Base-by-base conservation (phyloP, 495 filamentous ascomycete genomes). In the Hypoxylon subgilvum region DNA sequence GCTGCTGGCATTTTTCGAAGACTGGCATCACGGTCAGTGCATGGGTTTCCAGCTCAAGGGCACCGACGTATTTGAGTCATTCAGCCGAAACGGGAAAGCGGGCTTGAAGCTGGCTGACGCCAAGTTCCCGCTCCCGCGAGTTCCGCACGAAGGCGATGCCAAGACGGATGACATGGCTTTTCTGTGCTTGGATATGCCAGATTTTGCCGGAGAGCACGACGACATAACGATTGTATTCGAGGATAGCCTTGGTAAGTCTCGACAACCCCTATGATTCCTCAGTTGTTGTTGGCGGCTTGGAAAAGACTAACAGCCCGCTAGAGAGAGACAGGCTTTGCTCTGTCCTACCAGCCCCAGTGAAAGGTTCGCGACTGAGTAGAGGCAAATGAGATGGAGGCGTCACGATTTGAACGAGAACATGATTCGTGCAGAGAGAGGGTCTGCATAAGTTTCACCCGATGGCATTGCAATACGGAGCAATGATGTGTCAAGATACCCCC, bases 201-300 rank as follows among this genome's bases (percentile, higher is more conserved):
- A 95, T 47, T 91, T 93, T 74, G 88, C 91, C 0, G 86, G 88
- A 14, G 91, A 95, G 73, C 90, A 95, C 70, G 92, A 96, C 72
- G 92, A 96, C 74, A 88, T 96, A 64, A 77, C 85, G 17, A 87
- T 96, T 64, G 66, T 84, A 18, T 96, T 96, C 77, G 90, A 95
- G 35, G 85, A 74, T 21, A 87, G 87, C 67, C 70, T 81, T 64
- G 89, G 91, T 96, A 77, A 71, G 88, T 82, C 38, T 23, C 22
- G 23, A 12, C 34, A 18, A 4, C n/a, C 34, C n/a, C 9, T 12
- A 5, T 13, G 3, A n/a, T n/a, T n/a, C n/a, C n/a, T n/a, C n/a
- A n/a, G n/a, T n/a, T n/a, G n/a, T n/a, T n/a, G n/a, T n/a, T 34
- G 31, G 2, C 3, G 14, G 34, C 16, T 5, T n/a, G 10, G 13